Base-by-base conservation (phyloP, 768 basidiomycete genomes). In the Rhizopogon vulgaris region DNA sequence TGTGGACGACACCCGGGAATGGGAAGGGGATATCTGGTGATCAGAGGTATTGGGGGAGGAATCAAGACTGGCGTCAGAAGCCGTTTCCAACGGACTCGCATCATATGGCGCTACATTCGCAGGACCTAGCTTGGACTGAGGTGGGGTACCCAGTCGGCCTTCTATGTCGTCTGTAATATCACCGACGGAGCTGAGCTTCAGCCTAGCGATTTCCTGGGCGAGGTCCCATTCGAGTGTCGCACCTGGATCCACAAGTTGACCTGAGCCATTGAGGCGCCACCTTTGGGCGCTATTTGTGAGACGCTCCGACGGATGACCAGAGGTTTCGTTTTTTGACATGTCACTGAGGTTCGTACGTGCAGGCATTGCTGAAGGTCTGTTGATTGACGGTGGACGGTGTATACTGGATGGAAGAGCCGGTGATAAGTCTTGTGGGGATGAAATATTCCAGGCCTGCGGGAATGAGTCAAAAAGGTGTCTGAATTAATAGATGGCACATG, bases 1-100 rank as follows among this genome's bases (percentile, higher is more conserved):
- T 56, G 84, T 82, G n/a, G 89, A 90, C 25, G 87, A 89, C 48
- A 85, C 89, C 50, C 88, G 82, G 56, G 88, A 90, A 68, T 90
- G 88, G 56, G 84, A 83, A 27, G 80, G 75, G 49, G 71, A 76
- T 60, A 83, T 80, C 54, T 78, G 78, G 66, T 85, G 83, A 57
- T 87, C 85, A 55, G 82, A 77, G 40, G 77, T 69, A 49, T 83
- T 80, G 17, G 87, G 85, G 34, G 87, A 87, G 45, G 87, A 89
- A 59, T 81, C 84, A 45, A 82, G 72, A 63, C 87, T 89, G 48
- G 81, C 76, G 61, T 77, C 82, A 30, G 86, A 89, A 32, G 80
- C 79, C 9, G 84, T 80, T 63, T 89, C 87, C 46, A 89, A 73
- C 38, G 85, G 85, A 60, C 87, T 90, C 15, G 78, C 70, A 58